A percentile compares a stretch with the other conserved stretches of the same genome.
phyloP scores from a whole-genome alignment of 2,329 filamentous ascomycete species.

The Pseudohalonectria lignicola region DNA sequence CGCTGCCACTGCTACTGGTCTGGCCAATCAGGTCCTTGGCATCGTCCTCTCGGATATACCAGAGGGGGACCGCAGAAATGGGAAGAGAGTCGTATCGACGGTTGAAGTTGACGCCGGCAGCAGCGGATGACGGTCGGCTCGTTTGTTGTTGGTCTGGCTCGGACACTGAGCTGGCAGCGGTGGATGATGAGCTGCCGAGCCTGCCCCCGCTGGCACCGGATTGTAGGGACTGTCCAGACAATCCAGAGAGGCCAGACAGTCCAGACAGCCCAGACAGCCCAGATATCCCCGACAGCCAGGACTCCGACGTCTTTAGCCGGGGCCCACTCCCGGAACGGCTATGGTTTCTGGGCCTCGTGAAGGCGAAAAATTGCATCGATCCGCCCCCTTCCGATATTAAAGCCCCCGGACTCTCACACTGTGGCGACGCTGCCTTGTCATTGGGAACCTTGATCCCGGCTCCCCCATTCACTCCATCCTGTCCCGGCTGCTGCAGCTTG shows the following conservation, averaged over 20 bases:
- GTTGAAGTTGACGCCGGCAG: slow-evolving; percentile 2
- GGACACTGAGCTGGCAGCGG: neutral
- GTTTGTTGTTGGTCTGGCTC: neutral
- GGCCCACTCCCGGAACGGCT: slow-evolving; percentile 1
- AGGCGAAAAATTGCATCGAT: neutral
- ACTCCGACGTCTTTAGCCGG: neutral
- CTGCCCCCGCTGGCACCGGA: neutral
- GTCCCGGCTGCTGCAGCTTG: neutral
- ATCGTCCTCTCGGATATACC: neutral
- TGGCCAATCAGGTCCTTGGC: neutral
- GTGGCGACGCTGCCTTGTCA: neutral
- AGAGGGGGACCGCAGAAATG: neutral
- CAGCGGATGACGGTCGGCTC: neutral
- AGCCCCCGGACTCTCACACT: neutral
- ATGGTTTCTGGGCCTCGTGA: neutral
- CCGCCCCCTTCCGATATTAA: no score
- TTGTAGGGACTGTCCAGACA: no score
- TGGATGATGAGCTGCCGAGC: neutral
- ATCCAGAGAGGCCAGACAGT: no score
- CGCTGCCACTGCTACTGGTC: neutral
- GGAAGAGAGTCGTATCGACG: neutral
- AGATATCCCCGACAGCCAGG: no score
- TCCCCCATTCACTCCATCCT: no score
- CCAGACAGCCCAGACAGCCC: no score
- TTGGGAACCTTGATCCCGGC: no score